Conservation (phyloP, 176 grass and related monocot genomes). For the Guadua angustifolia region DNA sequence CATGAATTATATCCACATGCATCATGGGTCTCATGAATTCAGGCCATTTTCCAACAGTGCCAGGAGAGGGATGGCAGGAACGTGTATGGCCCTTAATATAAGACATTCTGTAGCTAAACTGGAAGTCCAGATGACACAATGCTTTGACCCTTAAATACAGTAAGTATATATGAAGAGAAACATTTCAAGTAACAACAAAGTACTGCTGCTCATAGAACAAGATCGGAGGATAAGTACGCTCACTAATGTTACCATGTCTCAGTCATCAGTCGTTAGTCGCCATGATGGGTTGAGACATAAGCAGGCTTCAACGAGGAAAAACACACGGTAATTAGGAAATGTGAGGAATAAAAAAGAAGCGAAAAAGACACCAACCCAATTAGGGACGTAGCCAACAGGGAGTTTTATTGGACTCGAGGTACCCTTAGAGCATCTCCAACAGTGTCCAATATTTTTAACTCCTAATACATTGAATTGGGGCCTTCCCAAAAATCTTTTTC, state of each 20-base stretch:
- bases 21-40: not conserved
- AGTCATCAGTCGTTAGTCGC: slow-evolving; percentile 21
- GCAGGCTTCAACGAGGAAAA: not conserved
- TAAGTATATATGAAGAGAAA: too few relatives aligned
- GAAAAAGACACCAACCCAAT: not conserved
- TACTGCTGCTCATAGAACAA: not conserved
- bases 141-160: not conserved
- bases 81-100: not conserved
- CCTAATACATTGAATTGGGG: too few relatives aligned
- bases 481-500: too few relatives aligned
- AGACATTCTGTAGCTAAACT: not conserved
- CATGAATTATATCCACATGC: not conserved
- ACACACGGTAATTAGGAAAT: not conserved
- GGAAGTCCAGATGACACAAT: too few relatives aligned
- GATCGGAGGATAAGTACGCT: not conserved
- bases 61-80: not conserved
- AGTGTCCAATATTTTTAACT: too few relatives aligned
- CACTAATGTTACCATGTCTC: slow-evolving; percentile 6
- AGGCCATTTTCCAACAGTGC: not conserved
- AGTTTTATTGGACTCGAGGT: too few relatives aligned
- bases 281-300: not conserved
- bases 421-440: too few relatives aligned
- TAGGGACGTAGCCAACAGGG: too few relatives aligned
- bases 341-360: not conserved
- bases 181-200: not conserved